phyloP scores from a whole-genome alignment of 306 rosid genomes.

The Malus fusca region DNA sequence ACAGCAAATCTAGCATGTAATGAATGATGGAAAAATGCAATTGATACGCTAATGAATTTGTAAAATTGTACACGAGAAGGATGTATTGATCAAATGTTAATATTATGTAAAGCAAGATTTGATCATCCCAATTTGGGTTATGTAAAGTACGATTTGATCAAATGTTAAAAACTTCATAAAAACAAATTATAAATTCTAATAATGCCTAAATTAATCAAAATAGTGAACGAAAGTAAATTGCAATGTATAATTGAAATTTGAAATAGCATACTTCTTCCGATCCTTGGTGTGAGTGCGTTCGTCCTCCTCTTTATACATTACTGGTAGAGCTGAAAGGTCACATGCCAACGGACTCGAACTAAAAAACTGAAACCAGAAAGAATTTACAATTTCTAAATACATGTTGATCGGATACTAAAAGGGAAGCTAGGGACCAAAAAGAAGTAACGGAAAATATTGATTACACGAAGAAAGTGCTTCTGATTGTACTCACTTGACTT shows the following conservation, averaged over 20 bases:
- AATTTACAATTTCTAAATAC: neutral
- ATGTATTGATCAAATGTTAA: neutral
- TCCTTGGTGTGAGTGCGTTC: slow-evolving; percentile 12
- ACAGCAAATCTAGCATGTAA: neutral
- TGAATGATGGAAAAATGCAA: neutral
- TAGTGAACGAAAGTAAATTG: neutral
- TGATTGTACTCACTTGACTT: slow-evolving; percentile 25
- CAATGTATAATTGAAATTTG: neutral
- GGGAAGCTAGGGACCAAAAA: neutral
- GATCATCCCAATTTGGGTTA: neutral
- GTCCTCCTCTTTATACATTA: slow-evolving; percentile 14
- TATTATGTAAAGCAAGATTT: neutral
- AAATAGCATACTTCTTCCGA: slow-evolving; percentile 24
- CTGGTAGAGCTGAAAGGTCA: slow-evolving; percentile 27
- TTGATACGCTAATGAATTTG: neutral
- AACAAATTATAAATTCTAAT: neutral
- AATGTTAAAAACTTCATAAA: neutral
- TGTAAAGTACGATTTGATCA: neutral
- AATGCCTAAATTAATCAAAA: neutral
- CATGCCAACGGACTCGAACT: slow-evolving; percentile 36
- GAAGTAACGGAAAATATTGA: neutral
- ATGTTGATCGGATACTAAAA: neutral
- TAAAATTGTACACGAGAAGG: neutral
- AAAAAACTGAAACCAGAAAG: slow-evolving; percentile 34
- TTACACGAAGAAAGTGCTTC: neutral